Evolutionary conservation across 225 moss, liverwort and hornwort genomes (phyloP).

Genomic region (Pseudoscleropodium purum): DNA sequence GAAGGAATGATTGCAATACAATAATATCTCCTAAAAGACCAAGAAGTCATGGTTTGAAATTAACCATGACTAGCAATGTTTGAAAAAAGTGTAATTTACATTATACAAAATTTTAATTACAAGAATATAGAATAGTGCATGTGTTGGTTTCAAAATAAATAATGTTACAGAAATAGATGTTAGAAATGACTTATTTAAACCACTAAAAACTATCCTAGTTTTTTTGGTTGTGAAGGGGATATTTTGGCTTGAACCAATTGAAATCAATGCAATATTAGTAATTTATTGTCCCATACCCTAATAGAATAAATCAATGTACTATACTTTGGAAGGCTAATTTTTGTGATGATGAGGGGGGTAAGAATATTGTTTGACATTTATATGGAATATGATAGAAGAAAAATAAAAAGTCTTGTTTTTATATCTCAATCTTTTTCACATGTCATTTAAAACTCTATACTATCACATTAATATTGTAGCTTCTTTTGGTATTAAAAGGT

Average conservation of each 20-base stretch:
- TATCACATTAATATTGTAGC: not conserved
- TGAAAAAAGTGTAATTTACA: not conserved
- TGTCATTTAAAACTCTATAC: not conserved
- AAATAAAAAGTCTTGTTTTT: not conserved
- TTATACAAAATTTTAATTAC: not conserved
- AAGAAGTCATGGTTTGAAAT: not conserved
- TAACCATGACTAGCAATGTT: not conserved
- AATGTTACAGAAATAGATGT: not conserved
- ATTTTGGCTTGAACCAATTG: not conserved
- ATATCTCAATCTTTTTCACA: not conserved
- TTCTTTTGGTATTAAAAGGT: not conserved
- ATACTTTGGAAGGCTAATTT: not conserved
- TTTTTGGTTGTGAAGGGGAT: not conserved
- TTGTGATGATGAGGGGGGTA: rapidly evolving
- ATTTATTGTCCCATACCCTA: not conserved
- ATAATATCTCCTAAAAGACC: not conserved
- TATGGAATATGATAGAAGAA: not conserved
- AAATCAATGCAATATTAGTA: not conserved
- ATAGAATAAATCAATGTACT: not conserved
- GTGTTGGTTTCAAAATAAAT: not conserved
- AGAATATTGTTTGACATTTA: not conserved
- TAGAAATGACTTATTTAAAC: not conserved
- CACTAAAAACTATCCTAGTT: not conserved
- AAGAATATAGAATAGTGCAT: not conserved
- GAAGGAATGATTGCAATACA: not conserved